Evolutionary conservation across 495 filamentous ascomycete genomes (phyloP), one percentile per base, ranked within the genome.

Genomic region (Neurospora sp.): DNA sequence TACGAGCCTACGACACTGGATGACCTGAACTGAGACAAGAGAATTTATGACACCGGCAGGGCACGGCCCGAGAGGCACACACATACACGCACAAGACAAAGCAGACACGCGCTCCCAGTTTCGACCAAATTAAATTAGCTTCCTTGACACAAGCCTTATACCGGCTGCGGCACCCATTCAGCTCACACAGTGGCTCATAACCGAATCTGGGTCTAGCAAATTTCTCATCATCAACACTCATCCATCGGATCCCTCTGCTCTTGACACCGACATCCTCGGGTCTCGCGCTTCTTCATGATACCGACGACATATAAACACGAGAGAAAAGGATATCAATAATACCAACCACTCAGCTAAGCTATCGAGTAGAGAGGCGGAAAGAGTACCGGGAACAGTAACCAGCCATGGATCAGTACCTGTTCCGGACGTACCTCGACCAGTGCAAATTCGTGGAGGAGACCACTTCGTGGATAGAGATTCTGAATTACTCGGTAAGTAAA

Each of bases 401-500:
- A 71, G 78, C 73, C 40, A 88, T 88, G 87, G 87, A 88, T 76
- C 82, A 87, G 74, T 88, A 87, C 73, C 81, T 87, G 76, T 88
- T 88, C 65, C 76, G 79, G 69, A 31, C 69, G 2, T 80, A 86
- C 69, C 80, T 88, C 65, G 71, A 77, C 3, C 53, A 79, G n/a
- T 87, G 82, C 75, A 79, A 78, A 65, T 70, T 75, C 16, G 84
- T 87, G 14, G 69, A 75, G 31, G 87, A 88, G 73, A 77, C 76
- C 22, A 88, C 86, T 22, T 80, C 78, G 39, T 88, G 87, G 73
- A 74, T 88, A 22, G 86, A 88, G 79, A 86, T 88, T 40, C 80
- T 86, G 72, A 85, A 84, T 46, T 88, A 88, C 74, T 84, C 86
- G 71, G 86, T 88, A 76, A 69, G 85, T 78, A 46, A 44, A 48